Conservation (phyloP, 2,329 filamentous ascomycete species). For the Ceratocystis colombiana region DNA sequence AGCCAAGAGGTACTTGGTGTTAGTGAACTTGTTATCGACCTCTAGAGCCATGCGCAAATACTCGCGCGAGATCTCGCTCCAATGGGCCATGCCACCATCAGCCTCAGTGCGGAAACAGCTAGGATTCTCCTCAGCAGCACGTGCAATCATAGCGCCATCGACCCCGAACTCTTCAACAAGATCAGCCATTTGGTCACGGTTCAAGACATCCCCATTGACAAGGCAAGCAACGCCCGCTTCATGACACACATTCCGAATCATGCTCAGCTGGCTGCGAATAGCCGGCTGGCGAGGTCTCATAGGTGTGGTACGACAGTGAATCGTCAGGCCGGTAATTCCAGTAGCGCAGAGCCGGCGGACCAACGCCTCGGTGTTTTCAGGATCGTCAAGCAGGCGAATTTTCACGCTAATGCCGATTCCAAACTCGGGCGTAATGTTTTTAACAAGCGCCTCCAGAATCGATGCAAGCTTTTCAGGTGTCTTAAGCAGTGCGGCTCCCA, state of each 20-base stretch:
- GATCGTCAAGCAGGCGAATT: conserved; percentile 74
- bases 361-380: conserved; percentile 63
- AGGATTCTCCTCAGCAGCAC: conserved; percentile 79
- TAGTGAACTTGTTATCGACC: conserved; percentile 76
- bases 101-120: conserved; percentile 66
- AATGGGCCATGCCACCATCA: conserved; percentile 60
- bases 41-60: conserved; percentile 66
- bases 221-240: conserved; percentile 82
- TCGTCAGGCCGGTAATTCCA: conserved; percentile 81
- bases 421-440: conserved; percentile 63
- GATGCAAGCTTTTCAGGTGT: conserved; percentile 74
- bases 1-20: conserved; percentile 82
- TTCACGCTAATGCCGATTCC: conserved; percentile 95
- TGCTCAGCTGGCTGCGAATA: conserved; percentile 72
- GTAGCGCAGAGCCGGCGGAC: conserved; percentile 72
- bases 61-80: conserved; percentile 65
- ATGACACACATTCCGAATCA: conserved; percentile 71
- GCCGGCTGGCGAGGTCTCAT: conserved; percentile 88
- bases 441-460: conserved; percentile 74
- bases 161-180: conserved; percentile 72
- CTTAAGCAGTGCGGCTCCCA: conserved; percentile 83
- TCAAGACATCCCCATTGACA: conserved; percentile 87
- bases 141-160: conserved; percentile 96
- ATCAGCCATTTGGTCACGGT: conserved; percentile 57
- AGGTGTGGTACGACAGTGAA: conserved; percentile 91